Percentiles rank a stretch among this genome's conserved stretches.
Evolutionary conservation across 2,329 filamentous ascomycete genomes (phyloP).

Genomic region (Biscogniauxia marginata): DNA sequence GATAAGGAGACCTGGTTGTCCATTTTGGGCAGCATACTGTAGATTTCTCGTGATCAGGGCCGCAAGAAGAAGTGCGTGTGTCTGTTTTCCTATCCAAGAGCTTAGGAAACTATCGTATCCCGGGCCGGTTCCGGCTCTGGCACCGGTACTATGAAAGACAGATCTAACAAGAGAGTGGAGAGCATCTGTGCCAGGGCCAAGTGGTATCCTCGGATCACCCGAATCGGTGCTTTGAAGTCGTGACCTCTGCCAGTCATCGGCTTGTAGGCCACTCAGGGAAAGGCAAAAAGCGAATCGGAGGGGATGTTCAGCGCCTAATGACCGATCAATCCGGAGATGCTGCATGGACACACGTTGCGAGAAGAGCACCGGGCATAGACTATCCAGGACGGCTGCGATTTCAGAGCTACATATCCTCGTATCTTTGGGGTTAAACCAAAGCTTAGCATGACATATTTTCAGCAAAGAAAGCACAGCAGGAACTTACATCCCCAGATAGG

Average conservation of each 20-base stretch:
- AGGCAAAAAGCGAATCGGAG: conserved; percentile 19
- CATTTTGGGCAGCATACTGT: conserved; percentile 1
- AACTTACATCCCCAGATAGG: conserved; percentile 23
- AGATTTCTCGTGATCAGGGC: conserved; percentile 11
- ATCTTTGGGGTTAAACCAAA: conserved; percentile 5
- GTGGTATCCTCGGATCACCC: neutral
- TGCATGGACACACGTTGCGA: neutral
- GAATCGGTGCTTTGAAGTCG: neutral
- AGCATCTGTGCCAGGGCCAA: conserved; percentile 2
- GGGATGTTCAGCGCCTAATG: conserved; percentile 6
- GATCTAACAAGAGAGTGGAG: conserved; percentile 1
- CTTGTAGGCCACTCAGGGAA: conserved; percentile 10
- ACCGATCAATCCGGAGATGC: conserved; percentile 8
- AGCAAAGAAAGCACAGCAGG: neutral
- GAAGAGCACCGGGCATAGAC: conserved; percentile 9
- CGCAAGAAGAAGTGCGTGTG: conserved; percentile 12
- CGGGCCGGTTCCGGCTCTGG: neutral
- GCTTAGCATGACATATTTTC: neutral
- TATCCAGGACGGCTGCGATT: conserved; percentile 8
- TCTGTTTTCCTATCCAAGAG: conserved; percentile 17
- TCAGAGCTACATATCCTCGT: conserved; percentile 3
- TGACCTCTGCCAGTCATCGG: neutral
- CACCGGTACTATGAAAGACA: conserved; percentile 2
- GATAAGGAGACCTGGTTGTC: neutral
- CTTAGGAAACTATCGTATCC: conserved; percentile 9